Evolutionary conservation across 2,329 filamentous ascomycete genomes (phyloP), one percentile per base, ranked within the genome.

Genomic region (Blastomyces gilchristii): DNA sequence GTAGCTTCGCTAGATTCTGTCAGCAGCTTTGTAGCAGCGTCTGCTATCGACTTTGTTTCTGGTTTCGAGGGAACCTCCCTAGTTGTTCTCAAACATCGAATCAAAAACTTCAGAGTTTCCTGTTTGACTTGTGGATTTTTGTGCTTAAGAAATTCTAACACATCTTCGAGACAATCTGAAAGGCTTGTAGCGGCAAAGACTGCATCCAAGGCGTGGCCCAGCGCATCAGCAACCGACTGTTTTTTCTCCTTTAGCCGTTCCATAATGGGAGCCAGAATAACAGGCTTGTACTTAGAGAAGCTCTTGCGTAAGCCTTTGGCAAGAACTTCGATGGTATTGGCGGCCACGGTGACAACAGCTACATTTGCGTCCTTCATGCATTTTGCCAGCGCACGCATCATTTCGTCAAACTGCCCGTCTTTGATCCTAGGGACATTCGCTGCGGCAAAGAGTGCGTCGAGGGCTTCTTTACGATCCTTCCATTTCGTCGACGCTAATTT

Each of bases 361-460:
- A 99, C 88, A 72, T 99, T 99, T 69, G 95, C 94, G 69, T 99
- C 95, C 76, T 99, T 99, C 94, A 99, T 99, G 69, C 86, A 91
- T 76, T 97, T 99, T 54, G 94, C 93, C 62, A 97, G 82, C 3
- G 85, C 87, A 65, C 90, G 84, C 63, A 90, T 85, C 68, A 97
- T 83, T 70, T 97, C 93, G 73, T 87, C 85, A 71, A 91, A 97
- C 62, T 90, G 88, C 7, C 86, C 90, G 69, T 97, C 93, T 75
- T 96, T 95, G 74, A 99, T 96, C 65, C 88, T 85, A 16, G 93
- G 91, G 50, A 95, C 87, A 69, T 96, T 95, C 62, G 96, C 76
- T 2, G 85, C 82, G 16, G 84, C 83, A 69, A 87, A 88, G 0
- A 97, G 81, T 11, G 85, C 90, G 65, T 99, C 94, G 2, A 97